Evolutionary conservation across 1,284 basidiomycete genomes (phyloP).

Genomic region (Apiotrichum porosum): DNA sequence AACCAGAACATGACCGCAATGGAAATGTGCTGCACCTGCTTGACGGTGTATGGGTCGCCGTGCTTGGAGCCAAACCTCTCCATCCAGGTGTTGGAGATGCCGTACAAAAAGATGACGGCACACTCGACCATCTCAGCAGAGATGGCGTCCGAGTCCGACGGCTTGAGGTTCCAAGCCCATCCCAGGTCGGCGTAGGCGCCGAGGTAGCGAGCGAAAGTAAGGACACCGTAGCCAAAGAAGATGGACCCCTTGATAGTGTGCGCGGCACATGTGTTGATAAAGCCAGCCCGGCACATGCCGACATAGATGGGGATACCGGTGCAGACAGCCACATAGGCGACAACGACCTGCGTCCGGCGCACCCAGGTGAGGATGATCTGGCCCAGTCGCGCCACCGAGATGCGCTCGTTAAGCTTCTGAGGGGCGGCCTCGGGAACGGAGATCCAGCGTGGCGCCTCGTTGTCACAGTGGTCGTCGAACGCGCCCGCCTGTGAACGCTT

Average conservation of each 20-base stretch:
- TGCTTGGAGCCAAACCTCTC: constrained; percentile 79
- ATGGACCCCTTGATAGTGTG: constrained; percentile 91
- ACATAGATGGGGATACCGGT: constrained; percentile 34
- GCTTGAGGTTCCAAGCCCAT: constrained; percentile 84
- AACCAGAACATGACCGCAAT: constrained; percentile 90
- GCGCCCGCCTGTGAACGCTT: constrained; percentile 14
- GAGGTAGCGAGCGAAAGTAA: constrained; percentile 85
- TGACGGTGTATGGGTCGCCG: constrained; percentile 82
- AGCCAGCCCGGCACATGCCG: constrained; percentile 50
- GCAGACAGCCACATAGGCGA: constrained; percentile 38
- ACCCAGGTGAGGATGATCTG: constrained; percentile 34
- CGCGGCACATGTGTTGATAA: constrained; percentile 77
- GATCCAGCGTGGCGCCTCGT: background rate
- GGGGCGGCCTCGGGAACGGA: background rate
- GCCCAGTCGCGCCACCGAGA: constrained; percentile 3
- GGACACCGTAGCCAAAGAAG: constrained; percentile 84
- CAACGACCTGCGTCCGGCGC: constrained; percentile 33
- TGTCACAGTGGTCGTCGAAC: constrained; percentile 22
- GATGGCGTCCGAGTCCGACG: constrained; percentile 44
- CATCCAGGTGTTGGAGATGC: constrained; percentile 92
- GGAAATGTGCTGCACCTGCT: constrained; percentile 90
- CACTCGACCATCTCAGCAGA: constrained; percentile 87
- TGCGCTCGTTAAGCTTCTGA: background rate
- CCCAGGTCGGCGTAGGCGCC: constrained; percentile 82
- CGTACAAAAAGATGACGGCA: constrained; percentile 80